Evolutionary conservation across 768 basidiomycete genomes (phyloP).

Genomic region (Tylopilus sp.): DNA sequence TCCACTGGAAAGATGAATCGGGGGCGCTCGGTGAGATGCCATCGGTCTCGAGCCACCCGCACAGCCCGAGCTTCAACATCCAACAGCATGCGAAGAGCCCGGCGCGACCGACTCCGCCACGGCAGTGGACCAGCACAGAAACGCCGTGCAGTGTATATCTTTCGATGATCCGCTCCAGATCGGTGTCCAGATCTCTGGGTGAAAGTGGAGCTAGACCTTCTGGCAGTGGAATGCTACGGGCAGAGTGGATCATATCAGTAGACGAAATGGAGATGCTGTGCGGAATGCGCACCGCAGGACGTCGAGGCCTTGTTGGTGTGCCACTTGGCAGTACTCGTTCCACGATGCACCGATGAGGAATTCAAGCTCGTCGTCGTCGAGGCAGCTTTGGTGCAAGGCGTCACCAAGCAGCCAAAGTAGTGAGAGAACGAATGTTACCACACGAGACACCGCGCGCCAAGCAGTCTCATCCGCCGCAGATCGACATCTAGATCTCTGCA

Average conservation of each 20-base stretch:
- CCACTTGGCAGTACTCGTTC: conserved; percentile 66
- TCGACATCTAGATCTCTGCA: conserved; percentile 81
- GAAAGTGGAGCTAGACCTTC: conserved; percentile 81
- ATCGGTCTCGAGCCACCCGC: conserved; percentile 53
- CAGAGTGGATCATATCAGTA: not conserved
- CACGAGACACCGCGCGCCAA: conserved; percentile 77
- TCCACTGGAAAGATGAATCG: conserved; percentile 14
- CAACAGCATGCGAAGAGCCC: conserved; percentile 91
- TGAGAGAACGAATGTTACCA: conserved; percentile 46
- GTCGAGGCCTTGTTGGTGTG: conserved; percentile 66
- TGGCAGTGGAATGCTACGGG: conserved; percentile 74
- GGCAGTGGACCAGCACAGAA: conserved; percentile 81
- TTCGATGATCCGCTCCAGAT: conserved; percentile 62
- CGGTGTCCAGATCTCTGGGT: conserved; percentile 55
- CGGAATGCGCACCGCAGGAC: conserved; percentile 59
- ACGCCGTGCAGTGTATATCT: conserved; percentile 71
- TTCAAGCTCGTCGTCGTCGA: conserved; percentile 80
- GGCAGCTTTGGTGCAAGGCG: conserved; percentile 49
- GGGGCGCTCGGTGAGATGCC: not conserved
- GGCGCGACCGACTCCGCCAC: conserved; percentile 92
- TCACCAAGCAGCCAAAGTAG: not conserved
- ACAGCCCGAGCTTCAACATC: conserved; percentile 90
- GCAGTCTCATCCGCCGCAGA: conserved; percentile 64
- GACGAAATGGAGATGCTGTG: not conserved
- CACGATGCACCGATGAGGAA: conserved; percentile 81